Conservation (phyloP, 129 eudicot genomes). For the Centrapalus pauciflorus region DNA sequence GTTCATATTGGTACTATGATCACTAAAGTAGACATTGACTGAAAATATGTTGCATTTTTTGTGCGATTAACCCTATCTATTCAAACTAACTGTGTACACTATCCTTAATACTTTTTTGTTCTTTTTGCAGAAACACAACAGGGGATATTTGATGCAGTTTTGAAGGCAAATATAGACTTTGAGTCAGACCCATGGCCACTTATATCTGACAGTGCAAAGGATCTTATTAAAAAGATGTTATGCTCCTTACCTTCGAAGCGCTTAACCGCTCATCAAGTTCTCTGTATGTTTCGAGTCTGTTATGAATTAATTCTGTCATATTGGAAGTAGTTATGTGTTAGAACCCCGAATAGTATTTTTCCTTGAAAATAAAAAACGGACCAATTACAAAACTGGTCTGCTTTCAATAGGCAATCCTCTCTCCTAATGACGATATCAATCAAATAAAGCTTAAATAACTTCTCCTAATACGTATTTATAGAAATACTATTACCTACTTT, state of each 20-base stretch:
- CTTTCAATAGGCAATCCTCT: too few relatives aligned
- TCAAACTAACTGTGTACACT: background rate
- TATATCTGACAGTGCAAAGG: constrained; percentile 85
- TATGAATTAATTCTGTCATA: background rate
- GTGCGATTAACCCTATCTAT: too few relatives aligned
- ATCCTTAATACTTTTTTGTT: background rate
- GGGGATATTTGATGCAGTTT: constrained; percentile 94
- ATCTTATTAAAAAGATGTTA: constrained; percentile 79
- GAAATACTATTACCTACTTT: too few relatives aligned
- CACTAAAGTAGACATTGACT: too few relatives aligned
- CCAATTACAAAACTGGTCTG: too few relatives aligned
- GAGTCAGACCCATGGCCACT: constrained; percentile 95
- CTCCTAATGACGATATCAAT: too few relatives aligned
- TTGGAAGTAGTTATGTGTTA: constrained; percentile 4
- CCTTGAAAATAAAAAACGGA: too few relatives aligned
- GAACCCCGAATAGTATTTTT: too few relatives aligned
- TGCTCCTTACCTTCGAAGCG: constrained; percentile 66
- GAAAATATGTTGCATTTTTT: too few relatives aligned
- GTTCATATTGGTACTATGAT: too few relatives aligned
- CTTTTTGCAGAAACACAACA: constrained; percentile 76
- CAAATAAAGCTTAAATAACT: too few relatives aligned
- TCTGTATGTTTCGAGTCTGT: constrained; percentile 43
- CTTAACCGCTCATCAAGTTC: constrained; percentile 90
- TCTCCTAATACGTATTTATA: too few relatives aligned
- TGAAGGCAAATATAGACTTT: constrained; percentile 86